Evolutionary conservation across 1,284 basidiomycete genomes (phyloP).

Genomic region (Puccinia triticina): DNA sequence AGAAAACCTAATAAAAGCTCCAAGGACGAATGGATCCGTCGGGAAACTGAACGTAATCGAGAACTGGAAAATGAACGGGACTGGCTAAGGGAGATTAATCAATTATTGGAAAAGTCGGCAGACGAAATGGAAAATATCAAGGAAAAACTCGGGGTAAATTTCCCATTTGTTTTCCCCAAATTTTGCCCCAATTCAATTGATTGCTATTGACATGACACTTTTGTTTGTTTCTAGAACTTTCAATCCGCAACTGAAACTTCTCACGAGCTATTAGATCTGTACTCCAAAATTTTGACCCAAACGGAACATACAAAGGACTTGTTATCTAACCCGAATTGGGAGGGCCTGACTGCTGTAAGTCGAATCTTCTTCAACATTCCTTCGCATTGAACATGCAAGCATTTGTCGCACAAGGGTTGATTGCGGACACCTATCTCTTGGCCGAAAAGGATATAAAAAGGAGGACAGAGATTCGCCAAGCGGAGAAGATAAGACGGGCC

Average conservation of each 20-base stretch:
- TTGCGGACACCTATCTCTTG: background rate
- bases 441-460: slow-evolving; percentile 37
- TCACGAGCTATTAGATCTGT: slow-evolving; percentile 57
- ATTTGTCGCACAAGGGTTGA: background rate
- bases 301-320: slow-evolving; percentile 57
- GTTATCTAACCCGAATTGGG: slow-evolving; percentile 55
- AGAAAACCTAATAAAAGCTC: background rate
- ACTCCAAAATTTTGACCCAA: slow-evolving; percentile 55
- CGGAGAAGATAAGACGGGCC: slow-evolving; percentile 19
- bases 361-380: background rate
- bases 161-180: slow-evolving; percentile 21
- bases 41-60: slow-evolving; percentile 38
- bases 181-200: background rate
- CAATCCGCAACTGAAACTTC: slow-evolving; percentile 54
- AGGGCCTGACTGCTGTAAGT: slow-evolving; percentile 51
- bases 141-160: slow-evolving; percentile 53
- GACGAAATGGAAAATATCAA: slow-evolving; percentile 49
- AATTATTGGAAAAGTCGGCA: slow-evolving; percentile 51
- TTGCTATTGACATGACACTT: background rate
- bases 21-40: background rate
- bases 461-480: slow-evolving; percentile 2
- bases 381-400: background rate
- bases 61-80: slow-evolving; percentile 53
- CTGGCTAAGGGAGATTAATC: slow-evolving; percentile 54
- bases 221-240: slow-evolving; percentile 50